Evolutionary conservation across 805 yeast genomes (phyloP).

Genomic region (Pichia membranifaciens): DNA sequence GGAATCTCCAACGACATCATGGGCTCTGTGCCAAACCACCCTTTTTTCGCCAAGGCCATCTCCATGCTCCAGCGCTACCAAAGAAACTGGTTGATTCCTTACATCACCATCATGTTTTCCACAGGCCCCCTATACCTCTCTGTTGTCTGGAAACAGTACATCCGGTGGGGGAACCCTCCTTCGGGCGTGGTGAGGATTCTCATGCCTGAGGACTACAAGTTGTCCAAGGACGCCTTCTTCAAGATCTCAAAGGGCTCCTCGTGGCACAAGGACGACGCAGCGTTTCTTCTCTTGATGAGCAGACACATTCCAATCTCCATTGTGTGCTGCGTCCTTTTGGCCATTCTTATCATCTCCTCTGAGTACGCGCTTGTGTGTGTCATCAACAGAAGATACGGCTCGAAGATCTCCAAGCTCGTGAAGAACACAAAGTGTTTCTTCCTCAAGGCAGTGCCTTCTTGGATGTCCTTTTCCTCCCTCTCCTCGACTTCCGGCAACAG

Average conservation of each 20-base stretch:
- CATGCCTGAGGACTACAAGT: constrained; percentile 67
- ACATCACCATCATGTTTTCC: constrained; percentile 85
- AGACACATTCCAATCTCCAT: constrained; percentile 71
- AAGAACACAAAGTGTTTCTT: background rate
- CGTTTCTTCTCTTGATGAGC: constrained; percentile 65
- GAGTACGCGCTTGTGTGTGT: constrained; percentile 40
- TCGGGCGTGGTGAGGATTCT: constrained; percentile 63
- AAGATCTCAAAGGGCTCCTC: constrained; percentile 77
- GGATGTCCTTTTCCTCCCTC: background rate
- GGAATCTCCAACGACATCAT: constrained; percentile 91
- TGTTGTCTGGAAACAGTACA: constrained; percentile 82
- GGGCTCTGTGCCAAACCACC: constrained; percentile 85
- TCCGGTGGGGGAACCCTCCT: constrained; percentile 69
- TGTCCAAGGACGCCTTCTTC: constrained; percentile 58
- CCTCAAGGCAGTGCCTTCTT: background rate
- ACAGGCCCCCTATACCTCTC: constrained; percentile 89
- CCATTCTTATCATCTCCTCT: constrained; percentile 37
- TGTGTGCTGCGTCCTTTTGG: constrained; percentile 60
- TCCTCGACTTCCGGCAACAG: background rate
- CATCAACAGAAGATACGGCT: constrained; percentile 6
- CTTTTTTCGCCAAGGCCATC: constrained; percentile 69
- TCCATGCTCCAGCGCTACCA: constrained; percentile 59
- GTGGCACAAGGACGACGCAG: constrained; percentile 90
- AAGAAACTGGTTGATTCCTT: constrained; percentile 77
- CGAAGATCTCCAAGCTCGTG: constrained; percentile 6